Percentiles rank a stretch among this genome's conserved stretches.
Evolutionary conservation across 2,329 filamentous ascomycete species (phyloP).

Genomic region (Emmonsiellopsis sp.): DNA sequence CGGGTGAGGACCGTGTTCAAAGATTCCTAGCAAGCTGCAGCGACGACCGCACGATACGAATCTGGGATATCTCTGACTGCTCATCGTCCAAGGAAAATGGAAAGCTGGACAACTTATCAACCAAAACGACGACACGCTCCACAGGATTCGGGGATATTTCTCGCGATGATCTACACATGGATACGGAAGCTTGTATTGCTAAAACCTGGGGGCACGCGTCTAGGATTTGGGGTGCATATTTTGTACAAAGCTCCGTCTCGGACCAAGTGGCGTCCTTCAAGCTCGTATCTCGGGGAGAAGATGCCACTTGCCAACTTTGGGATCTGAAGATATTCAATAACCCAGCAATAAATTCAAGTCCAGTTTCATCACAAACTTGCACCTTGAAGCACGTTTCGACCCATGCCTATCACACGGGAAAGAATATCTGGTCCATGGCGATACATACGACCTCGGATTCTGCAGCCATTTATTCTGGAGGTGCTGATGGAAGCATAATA

Average conservation of each 20-base stretch:
- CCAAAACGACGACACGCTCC: background rate
- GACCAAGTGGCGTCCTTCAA: slow-evolving; percentile 28
- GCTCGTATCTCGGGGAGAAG: slow-evolving; percentile 76
- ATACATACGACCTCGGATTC: slow-evolving; percentile 16
- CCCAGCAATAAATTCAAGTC: slow-evolving; percentile 12
- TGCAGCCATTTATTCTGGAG: slow-evolving; percentile 57
- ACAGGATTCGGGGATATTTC: slow-evolving; percentile 53
- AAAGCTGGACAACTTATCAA: background rate
- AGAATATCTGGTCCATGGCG: slow-evolving; percentile 79
- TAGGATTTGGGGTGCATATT: slow-evolving; percentile 79
- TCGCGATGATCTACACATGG: slow-evolving; percentile 23
- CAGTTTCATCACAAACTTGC: slow-evolving; percentile 13
- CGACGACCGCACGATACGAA: slow-evolving; percentile 78
- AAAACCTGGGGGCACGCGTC: slow-evolving; percentile 78
- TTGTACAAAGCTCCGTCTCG: slow-evolving; percentile 37
- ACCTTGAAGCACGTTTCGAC: slow-evolving; percentile 46
- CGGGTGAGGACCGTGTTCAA: slow-evolving; percentile 29
- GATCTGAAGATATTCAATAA: slow-evolving; percentile 36
- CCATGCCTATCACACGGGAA: slow-evolving; percentile 65
- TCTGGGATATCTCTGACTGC: slow-evolving; percentile 72
- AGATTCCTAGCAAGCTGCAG: slow-evolving; percentile 84
- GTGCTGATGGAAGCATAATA: slow-evolving; percentile 64
- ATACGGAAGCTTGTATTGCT: slow-evolving; percentile 48
- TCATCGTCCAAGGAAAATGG: slow-evolving; percentile 24
- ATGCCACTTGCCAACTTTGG: slow-evolving; percentile 70